These are phyloP conservation scores for Acer yangbiense DNA, from an alignment of 345 rosid genomes.

Conservation along the genomic window DNA sequence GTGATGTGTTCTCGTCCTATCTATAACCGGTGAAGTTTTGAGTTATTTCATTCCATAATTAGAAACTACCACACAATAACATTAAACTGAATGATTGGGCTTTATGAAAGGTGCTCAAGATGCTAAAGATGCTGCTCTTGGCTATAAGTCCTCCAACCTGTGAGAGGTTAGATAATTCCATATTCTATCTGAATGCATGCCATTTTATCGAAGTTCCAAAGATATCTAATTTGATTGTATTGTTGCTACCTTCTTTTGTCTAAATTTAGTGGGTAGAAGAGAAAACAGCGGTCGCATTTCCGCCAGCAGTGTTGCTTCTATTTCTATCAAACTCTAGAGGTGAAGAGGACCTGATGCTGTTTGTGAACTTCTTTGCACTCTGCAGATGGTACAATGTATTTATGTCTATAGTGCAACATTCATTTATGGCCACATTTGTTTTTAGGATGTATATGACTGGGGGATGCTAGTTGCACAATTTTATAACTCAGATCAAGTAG, in stretches of 20 bases:
- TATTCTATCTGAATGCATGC: neutral
- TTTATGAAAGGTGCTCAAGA: constrained; percentile 32
- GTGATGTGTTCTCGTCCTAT: neutral
- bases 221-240: constrained; percentile 17
- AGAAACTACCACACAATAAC: neutral
- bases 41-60: neutral
- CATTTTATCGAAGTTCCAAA: neutral
- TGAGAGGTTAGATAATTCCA: constrained; percentile 54
- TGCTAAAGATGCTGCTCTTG: constrained; percentile 94
- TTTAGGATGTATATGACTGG: neutral
- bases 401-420: neutral
- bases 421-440: neutral
- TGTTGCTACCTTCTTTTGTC: constrained; percentile 14
- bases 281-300: constrained; percentile 74
- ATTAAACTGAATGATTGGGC: neutral
- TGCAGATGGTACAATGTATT: constrained; percentile 60
- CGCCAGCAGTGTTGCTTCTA: constrained; percentile 67
- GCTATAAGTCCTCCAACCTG: constrained; percentile 89
- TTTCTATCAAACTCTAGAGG: constrained; percentile 77
- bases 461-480: neutral
- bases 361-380: constrained; percentile 68
- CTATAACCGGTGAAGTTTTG: neutral
- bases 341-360: constrained; percentile 93
- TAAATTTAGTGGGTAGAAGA: constrained; percentile 88
- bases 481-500: too few species aligned